Evolutionary conservation across 2,329 filamentous ascomycete species (phyloP).

Genomic region (Sporothrix globosa): DNA sequence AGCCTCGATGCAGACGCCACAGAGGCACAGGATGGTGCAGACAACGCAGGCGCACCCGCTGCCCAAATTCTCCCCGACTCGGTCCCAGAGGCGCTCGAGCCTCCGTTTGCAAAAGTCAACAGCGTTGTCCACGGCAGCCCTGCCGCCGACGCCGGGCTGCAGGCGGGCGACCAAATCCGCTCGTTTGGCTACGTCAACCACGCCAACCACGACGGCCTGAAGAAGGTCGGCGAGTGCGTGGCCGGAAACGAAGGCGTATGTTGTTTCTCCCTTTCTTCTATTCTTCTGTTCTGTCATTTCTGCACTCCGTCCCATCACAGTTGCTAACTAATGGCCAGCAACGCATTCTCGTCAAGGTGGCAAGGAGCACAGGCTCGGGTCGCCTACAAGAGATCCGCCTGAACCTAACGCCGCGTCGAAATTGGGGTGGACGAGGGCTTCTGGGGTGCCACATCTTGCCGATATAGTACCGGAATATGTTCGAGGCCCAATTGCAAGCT

Average conservation of each 20-base stretch:
- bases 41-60: conserved; percentile 26
- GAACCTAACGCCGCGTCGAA: conserved; percentile 71
- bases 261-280: conserved; percentile 37
- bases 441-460: conserved; percentile 90
- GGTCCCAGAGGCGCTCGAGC: conserved; percentile 44
- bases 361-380: conserved; percentile 51
- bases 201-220: conserved; percentile 82
- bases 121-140: conserved; percentile 77
- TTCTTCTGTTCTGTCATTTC: not conserved
- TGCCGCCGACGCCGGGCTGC: conserved; percentile 79
- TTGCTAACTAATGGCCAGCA: conserved; percentile 52
- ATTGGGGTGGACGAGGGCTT: conserved; percentile 90
- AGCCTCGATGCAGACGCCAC: conserved; percentile 56
- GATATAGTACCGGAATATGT: conserved; percentile 53
- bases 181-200: conserved; percentile 84
- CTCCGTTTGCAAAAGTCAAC: conserved; percentile 87
- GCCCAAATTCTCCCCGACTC: conserved; percentile 42
- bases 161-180: conserved; percentile 77
- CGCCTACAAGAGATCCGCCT: conserved; percentile 65
- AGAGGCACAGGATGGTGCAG: conserved; percentile 39
- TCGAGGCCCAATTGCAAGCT: not conserved
- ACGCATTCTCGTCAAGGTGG: conserved; percentile 69
- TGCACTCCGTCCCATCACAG: conserved; percentile 1
- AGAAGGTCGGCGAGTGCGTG: conserved; percentile 85
- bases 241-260: conserved; percentile 87